Evolutionary conservation across 2,329 filamentous ascomycete genomes (phyloP).

Genomic region (Pseudocercospora pini-densiflorae): DNA sequence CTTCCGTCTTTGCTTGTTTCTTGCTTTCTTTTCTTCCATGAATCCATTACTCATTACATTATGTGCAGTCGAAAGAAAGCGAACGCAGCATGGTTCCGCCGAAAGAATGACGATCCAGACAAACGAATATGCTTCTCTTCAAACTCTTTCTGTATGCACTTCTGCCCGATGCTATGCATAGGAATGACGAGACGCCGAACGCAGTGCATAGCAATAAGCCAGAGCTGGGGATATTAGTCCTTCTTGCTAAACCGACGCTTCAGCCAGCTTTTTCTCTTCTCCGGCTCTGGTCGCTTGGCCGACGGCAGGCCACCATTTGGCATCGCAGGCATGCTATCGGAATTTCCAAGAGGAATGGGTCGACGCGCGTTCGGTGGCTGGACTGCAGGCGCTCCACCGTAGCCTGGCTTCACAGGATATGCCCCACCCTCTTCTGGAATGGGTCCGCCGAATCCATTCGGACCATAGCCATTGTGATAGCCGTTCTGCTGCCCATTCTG

Average conservation of each 20-base stretch:
- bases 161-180: slow-evolving; percentile 8
- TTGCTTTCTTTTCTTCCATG: background rate
- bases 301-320: slow-evolving; percentile 30
- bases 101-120: background rate
- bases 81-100: slow-evolving; percentile 3
- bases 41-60: slow-evolving; percentile 28
- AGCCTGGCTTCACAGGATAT: slow-evolving; percentile 20
- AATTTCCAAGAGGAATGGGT: slow-evolving; percentile 36
- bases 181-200: slow-evolving; percentile 9
- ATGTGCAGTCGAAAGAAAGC: slow-evolving; percentile 20
- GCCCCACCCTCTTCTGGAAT: slow-evolving; percentile 45
- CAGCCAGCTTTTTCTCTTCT: slow-evolving; percentile 92
- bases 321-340: slow-evolving; percentile 19
- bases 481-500: slow-evolving; percentile 61
- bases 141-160: background rate
- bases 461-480: slow-evolving; percentile 38
- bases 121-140: background rate
- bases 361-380: slow-evolving; percentile 37
- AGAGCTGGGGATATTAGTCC: slow-evolving; percentile 32
- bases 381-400: slow-evolving; percentile 30
- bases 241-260: slow-evolving; percentile 77
- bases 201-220: slow-evolving; percentile 6
- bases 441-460: slow-evolving; percentile 40
- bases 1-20: background rate
- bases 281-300: slow-evolving; percentile 42